Base-by-base conservation (phyloP, 768 basidiomycete species). In the Amanita pallidorosea region DNA sequence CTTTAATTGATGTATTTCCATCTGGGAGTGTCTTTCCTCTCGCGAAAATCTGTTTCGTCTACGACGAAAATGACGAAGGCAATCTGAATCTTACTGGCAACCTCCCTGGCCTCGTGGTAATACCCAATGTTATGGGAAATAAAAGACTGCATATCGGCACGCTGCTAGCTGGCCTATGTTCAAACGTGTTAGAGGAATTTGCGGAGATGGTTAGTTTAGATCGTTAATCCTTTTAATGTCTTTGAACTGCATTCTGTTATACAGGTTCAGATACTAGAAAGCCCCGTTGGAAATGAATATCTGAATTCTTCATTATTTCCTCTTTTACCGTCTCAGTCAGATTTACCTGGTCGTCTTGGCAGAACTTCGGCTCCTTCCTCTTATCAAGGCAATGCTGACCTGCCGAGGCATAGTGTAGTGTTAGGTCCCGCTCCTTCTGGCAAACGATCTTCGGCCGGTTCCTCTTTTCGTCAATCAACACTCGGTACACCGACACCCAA, bases 71-170 rank as follows among this genome's bases (percentile, higher is more conserved):
- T 31, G 81, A 79, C 34, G 71, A 69, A 27, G 70, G 70, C 22
- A 76, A 78, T 54, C 65, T 79, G 27, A 77, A 80, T 53, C 68
- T 79, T 31, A 74, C 74, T 7, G 78, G 80, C 47, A 72, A 68
- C 47, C 68, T 79, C 12, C 71, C 78, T 23, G 84, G 85, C 15
- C 63, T 93, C 34, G 78, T 88, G 17, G 73, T 89, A 23, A 87
- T 96, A 45, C 93, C 92, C 3, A 80, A 76, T 55, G 77, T 82
- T 57, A 88, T 92, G 80, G 87, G 86, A 5, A 91, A 94, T 59
- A 88, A 91, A 63, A 85, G 80, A 57, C 65, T 90, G 27, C 93
- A 94, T 62, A 74, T 98, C 49, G 88, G 89, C 27, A 91, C 91
- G 15, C 68, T 97, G 37, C 67, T 99, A 50, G 91, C 90, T 15